A percentile compares a stretch with the other conserved stretches of the same genome.
Conservation (phyloP, 1,139 yeast species). For the Geotrichum cucujoidarum region DNA sequence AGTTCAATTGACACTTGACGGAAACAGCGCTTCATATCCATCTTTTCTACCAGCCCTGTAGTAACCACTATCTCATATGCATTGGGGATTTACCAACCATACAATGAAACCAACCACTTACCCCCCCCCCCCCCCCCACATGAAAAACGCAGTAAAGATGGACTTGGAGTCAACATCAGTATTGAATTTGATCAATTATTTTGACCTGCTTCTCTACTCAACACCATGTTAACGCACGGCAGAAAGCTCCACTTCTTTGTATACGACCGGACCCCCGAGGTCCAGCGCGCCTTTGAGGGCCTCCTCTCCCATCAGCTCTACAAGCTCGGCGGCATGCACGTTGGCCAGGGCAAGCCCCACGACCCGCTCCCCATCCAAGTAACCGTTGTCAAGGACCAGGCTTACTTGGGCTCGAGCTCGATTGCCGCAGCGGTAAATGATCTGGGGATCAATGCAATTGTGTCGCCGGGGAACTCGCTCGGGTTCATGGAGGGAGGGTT, state of each 20-base stretch:
- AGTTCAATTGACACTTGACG: no score
- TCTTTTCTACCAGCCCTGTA: no score
- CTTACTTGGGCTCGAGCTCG: neutral
- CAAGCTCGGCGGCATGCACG: slow-evolving; percentile 6
- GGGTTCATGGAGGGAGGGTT: slow-evolving; percentile 53
- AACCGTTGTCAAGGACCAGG: neutral
- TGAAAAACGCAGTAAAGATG: no score
- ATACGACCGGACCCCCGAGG: slow-evolving; percentile 17
- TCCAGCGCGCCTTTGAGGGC: slow-evolving; percentile 8
- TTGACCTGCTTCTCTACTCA: neutral
- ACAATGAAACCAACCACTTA: no score
- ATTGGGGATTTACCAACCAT: no score
- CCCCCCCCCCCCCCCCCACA: no score
- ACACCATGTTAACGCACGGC: neutral
- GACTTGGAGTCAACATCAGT: no score
- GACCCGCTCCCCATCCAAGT: neutral
- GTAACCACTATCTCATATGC: no score
- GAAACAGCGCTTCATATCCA: no score
- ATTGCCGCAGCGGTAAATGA: slow-evolving; percentile 16
- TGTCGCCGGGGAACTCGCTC: slow-evolving; percentile 52
- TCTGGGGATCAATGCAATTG: slow-evolving; percentile 33
- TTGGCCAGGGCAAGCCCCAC: neutral
- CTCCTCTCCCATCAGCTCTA: slow-evolving; percentile 16
- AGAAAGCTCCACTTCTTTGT: slow-evolving; percentile 12
- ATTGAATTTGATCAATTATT: no score